A percentile compares a stretch with the other conserved stretches of the same genome.
These are phyloP conservation scores for Coemansia sp. DNA, from an alignment of 192 early-diverging fungal species.

Conservation along the genomic window DNA sequence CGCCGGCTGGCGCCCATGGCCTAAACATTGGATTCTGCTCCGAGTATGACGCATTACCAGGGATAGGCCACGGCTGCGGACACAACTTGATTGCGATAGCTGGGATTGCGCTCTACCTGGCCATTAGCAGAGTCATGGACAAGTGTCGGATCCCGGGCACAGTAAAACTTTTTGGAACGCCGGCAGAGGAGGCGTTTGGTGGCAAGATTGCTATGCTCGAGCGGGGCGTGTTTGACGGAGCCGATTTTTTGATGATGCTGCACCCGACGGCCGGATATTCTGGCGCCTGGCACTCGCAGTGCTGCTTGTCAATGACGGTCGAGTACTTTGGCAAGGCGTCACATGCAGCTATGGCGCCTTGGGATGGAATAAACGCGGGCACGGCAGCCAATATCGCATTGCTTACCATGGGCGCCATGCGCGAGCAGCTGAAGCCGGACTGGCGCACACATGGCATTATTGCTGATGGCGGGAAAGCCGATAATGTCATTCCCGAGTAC, in stretches of 20 bases:
- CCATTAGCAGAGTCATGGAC: conserved; percentile 47
- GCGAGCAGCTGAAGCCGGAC: conserved; percentile 74
- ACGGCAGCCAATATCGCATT: conserved; percentile 72
- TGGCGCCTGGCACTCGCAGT: conserved; percentile 56
- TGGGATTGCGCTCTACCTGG: conserved; percentile 65
- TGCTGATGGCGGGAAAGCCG: conserved; percentile 68
- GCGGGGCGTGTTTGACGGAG: conserved; percentile 68
- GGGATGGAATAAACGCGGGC: conserved; percentile 77
- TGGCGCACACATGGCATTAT: conserved; percentile 78
- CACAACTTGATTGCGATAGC: conserved; percentile 77
- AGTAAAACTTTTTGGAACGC: conserved; percentile 75
- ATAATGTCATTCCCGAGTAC: conserved; percentile 70
- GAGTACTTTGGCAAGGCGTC: conserved; percentile 75
- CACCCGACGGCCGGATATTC: conserved; percentile 68
- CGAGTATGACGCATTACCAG: conserved; percentile 72
- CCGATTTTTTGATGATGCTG: conserved; percentile 79
- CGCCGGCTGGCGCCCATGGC: conserved; percentile 39
- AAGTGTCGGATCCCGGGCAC: conserved; percentile 57
- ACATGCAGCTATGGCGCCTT: conserved; percentile 70
- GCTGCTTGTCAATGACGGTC: conserved; percentile 50
- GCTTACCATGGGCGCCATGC: conserved; percentile 66
- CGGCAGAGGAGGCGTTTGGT: conserved; percentile 70
- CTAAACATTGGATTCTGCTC: conserved; percentile 63
- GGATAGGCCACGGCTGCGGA: conserved; percentile 68
- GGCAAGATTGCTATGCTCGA: conserved; percentile 78